phyloP scores from a whole-genome alignment of 352 stramenopile genomes.

The Phytopythium litorale region DNA sequence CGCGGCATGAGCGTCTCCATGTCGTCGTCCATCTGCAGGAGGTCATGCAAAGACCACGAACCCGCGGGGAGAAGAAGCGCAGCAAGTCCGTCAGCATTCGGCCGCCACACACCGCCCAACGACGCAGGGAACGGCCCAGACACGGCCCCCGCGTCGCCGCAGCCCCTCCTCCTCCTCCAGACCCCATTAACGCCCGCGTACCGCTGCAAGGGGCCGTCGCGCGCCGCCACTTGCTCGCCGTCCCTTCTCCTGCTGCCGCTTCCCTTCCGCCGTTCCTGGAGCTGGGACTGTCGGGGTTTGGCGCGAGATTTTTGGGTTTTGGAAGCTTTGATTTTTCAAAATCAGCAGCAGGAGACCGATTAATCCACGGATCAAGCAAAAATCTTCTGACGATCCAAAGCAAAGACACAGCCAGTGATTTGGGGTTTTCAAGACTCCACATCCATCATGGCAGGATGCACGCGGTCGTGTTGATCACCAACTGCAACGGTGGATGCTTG shows the following conservation, averaged over 20 bases:
- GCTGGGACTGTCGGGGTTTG: not conserved
- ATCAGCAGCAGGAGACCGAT: too few relatives aligned
- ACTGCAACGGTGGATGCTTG: not conserved
- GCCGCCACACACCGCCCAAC: not conserved
- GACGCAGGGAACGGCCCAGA: not conserved
- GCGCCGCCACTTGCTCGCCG: not conserved
- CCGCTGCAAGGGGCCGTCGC: not conserved
- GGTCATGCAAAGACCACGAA: not conserved
- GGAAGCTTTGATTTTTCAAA: not conserved
- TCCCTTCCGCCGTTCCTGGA: not conserved
- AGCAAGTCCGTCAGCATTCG: not conserved
- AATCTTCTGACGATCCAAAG: too few relatives aligned
- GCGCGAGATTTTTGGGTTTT: not conserved
- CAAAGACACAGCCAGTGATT: too few relatives aligned
- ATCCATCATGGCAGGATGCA: not conserved
- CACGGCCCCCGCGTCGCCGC: not conserved
- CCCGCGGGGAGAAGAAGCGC: not conserved
- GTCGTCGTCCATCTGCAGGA: conserved; percentile 29
- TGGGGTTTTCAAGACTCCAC: not conserved
- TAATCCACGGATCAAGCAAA: too few relatives aligned
- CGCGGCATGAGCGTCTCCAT: conserved; percentile 69
- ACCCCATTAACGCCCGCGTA: not conserved
- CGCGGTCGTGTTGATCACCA: not conserved
- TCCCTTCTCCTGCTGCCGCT: not conserved
- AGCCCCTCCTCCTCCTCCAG: not conserved